Percentiles rank a stretch among this genome's conserved stretches.
Conservation (phyloP, 2,329 filamentous ascomycete genomes). For the Fusarium penzigii region DNA sequence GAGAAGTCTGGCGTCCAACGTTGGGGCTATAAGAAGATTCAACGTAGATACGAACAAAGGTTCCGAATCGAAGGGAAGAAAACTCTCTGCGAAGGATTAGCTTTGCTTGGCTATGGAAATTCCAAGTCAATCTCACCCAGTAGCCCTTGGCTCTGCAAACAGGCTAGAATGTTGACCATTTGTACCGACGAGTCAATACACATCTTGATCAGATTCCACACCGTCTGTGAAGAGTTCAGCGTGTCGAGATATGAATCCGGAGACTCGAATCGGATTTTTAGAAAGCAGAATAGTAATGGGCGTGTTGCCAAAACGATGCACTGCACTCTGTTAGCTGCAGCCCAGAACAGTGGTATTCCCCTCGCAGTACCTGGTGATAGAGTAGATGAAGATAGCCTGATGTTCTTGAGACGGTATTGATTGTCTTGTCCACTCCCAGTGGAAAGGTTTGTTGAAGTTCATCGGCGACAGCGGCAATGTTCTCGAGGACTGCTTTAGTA, state of each 20-base stretch:
- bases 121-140: slow-evolving; percentile 38
- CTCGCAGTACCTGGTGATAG: slow-evolving; percentile 31
- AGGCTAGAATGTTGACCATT: slow-evolving; percentile 41
- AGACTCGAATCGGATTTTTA: slow-evolving; percentile 34
- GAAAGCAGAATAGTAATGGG: slow-evolving; percentile 33
- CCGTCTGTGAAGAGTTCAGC: slow-evolving; percentile 41
- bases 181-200: slow-evolving; percentile 37
- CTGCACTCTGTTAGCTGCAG: slow-evolving; percentile 8
- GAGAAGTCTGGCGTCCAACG: slow-evolving; percentile 37
- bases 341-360: not conserved
- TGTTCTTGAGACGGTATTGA: slow-evolving; percentile 36
- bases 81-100: slow-evolving; percentile 39
- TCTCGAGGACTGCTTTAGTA: slow-evolving; percentile 32
- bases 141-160: slow-evolving; percentile 46
- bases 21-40: slow-evolving; percentile 40
- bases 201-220: slow-evolving; percentile 37
- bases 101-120: not conserved
- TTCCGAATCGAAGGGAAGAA: slow-evolving; percentile 50
- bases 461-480: slow-evolving; percentile 31
- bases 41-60: slow-evolving; percentile 45
- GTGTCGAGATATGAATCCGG: slow-evolving; percentile 21
- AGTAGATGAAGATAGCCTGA: slow-evolving; percentile 35
- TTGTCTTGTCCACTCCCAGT: slow-evolving; percentile 27
- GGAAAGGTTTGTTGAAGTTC: slow-evolving; percentile 34
- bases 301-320: slow-evolving; percentile 37